A percentile compares a stretch with the other conserved stretches of the same genome.
phyloP scores from a whole-genome alignment of 495 filamentous ascomycete species.

The Astrothelium macrocarpum region DNA sequence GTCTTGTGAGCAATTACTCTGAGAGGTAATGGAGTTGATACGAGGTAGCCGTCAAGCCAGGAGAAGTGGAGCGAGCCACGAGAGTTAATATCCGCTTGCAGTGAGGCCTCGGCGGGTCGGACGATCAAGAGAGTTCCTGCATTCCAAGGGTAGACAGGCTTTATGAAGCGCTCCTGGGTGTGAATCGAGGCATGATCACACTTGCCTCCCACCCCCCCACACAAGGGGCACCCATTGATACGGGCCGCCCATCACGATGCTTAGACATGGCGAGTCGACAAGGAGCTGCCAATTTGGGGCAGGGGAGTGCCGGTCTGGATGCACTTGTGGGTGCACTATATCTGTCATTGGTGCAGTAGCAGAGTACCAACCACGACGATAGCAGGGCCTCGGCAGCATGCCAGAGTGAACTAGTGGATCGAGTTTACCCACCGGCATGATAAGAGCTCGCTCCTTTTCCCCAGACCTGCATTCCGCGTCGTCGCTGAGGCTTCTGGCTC shows the following conservation, averaged over 20 bases:
- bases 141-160: conserved; percentile 2
- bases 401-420: no score
- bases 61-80: background rate
- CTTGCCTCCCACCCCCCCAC: background rate
- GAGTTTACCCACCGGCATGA: no score
- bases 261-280: background rate
- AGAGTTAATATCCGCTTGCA: no score
- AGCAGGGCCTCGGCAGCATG: no score
- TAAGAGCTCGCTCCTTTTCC: background rate
- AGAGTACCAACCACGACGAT: background rate
- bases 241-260: background rate
- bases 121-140: background rate
- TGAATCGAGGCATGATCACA: background rate
- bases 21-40: background rate
- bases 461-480: background rate
- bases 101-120: background rate
- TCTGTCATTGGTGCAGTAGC: conserved; percentile 1
- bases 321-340: background rate
- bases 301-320: background rate
- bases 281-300: background rate
- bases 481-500: background rate
- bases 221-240: background rate
- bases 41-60: background rate
- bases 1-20: background rate
- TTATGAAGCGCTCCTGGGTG: background rate